These are phyloP conservation scores for Lactuca sativa DNA, from an alignment of 129 eudicot species.

Conservation along the genomic window DNA sequence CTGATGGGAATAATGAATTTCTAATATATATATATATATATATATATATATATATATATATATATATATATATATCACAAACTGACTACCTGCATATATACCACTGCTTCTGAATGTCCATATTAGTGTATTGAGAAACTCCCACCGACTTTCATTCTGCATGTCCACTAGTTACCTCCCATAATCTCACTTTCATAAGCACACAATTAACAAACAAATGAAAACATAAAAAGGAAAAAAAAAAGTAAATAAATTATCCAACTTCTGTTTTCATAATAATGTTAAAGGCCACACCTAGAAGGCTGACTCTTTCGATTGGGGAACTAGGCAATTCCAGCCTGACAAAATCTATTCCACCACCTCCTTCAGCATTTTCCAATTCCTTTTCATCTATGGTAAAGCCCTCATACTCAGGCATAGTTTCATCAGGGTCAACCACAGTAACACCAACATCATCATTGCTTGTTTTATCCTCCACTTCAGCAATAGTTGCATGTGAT, in stretches of 20 bases:
- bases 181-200: slow-evolving; percentile 86
- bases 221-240: no score
- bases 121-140: slow-evolving; percentile 86
- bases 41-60: no score
- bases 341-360: slow-evolving; percentile 33
- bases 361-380: slow-evolving; percentile 40
- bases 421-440: slow-evolving; percentile 48
- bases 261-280: slow-evolving; percentile 6
- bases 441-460: slow-evolving; percentile 22
- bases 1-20: slow-evolving; percentile 8
- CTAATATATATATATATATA: no score
- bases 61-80: no score
- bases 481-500: no score
- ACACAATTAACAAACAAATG: slow-evolving; percentile 37
- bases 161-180: slow-evolving; percentile 98
- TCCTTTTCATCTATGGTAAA: slow-evolving; percentile 49
- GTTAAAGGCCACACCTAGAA: slow-evolving; percentile 45
- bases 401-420: slow-evolving; percentile 66
- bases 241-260: slow-evolving; percentile 24
- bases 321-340: slow-evolving; percentile 41
- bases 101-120: slow-evolving; percentile 98
- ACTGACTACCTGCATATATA: slow-evolving; percentile 98
- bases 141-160: slow-evolving; percentile 89
- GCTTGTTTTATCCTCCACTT: no score
- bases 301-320: slow-evolving; percentile 52